Evolutionary conservation across 768 basidiomycete genomes (phyloP).

Genomic region (Suillus americanus): DNA sequence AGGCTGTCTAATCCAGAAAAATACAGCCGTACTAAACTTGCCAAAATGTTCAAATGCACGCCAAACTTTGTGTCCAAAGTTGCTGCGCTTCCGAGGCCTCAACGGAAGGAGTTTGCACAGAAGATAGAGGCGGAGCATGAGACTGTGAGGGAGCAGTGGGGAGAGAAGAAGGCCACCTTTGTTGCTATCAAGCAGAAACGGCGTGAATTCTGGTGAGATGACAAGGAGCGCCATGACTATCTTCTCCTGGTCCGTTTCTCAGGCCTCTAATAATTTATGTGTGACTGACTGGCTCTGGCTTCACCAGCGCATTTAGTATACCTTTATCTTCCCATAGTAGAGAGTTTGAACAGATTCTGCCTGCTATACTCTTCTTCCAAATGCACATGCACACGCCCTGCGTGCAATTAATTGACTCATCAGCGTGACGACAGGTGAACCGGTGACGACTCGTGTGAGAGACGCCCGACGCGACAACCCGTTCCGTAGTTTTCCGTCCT

Average conservation of each 20-base stretch:
- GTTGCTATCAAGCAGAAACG: slow-evolving; percentile 68
- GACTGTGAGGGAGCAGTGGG: slow-evolving; percentile 58
- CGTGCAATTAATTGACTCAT: background rate
- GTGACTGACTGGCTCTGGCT: background rate
- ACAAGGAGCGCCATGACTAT: background rate
- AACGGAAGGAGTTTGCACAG: slow-evolving; percentile 42
- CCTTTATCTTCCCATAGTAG: no score
- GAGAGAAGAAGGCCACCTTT: slow-evolving; percentile 62
- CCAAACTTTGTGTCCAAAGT: slow-evolving; percentile 62
- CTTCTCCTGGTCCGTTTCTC: slow-evolving; percentile 4
- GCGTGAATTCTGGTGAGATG: slow-evolving; percentile 66
- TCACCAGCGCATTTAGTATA: background rate
- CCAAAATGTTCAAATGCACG: slow-evolving; percentile 74
- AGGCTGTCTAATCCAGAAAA: slow-evolving; percentile 54
- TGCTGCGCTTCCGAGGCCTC: slow-evolving; percentile 57
- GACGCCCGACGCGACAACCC: background rate
- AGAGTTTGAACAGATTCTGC: no score
- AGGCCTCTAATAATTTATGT: background rate
- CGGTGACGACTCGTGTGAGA: no score
- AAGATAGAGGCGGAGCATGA: slow-evolving; percentile 48
- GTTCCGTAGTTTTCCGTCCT: background rate
- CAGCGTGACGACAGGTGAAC: background rate
- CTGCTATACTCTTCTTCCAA: background rate
- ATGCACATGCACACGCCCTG: no score
- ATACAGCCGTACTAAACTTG: slow-evolving; percentile 67